Conservation (phyloP, 2,329 filamentous ascomycete genomes). For the Xylaria polymorpha region DNA sequence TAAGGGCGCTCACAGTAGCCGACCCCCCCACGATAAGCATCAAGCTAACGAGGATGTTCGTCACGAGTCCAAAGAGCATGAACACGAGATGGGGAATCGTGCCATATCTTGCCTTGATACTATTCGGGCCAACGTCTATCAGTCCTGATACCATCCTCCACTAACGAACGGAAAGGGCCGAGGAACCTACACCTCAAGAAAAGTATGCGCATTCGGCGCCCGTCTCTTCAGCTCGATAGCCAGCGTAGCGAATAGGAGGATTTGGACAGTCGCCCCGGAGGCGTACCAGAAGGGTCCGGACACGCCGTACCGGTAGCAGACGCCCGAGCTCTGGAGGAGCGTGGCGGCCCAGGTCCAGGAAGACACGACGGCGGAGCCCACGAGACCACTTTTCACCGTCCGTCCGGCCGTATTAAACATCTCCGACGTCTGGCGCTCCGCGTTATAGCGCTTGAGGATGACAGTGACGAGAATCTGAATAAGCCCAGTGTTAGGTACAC, state of each 20-base stretch:
- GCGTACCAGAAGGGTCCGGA: conserved; percentile 70
- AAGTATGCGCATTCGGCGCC: conserved; percentile 87
- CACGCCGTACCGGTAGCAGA: conserved; percentile 83
- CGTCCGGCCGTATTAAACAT: conserved; percentile 92
- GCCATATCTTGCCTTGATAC: conserved; percentile 47
- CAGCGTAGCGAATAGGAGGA: conserved; percentile 88
- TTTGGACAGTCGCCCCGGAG: conserved; percentile 77
- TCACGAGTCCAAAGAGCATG: conserved; percentile 83
- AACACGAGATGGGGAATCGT: conserved; percentile 77
- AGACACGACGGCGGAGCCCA: conserved; percentile 89
- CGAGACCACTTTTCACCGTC: conserved; percentile 88
- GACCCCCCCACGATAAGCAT: conserved; percentile 89
- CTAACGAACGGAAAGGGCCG: neutral
- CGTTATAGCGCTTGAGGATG: conserved; percentile 69
- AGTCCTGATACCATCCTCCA: conserved; percentile 5
- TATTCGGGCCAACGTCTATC: conserved; percentile 22
- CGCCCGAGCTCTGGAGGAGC: conserved; percentile 80
- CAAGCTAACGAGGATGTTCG: conserved; percentile 86
- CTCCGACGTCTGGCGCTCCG: conserved; percentile 86
- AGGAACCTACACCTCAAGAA: conserved; percentile 75
- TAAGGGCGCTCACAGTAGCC: conserved; percentile 77
- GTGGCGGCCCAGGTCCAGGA: conserved; percentile 95
- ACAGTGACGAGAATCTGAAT: conserved; percentile 72
- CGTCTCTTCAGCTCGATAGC: conserved; percentile 90
- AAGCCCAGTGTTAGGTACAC: conserved; percentile 1